These are phyloP conservation scores for Schwanniomyces vanrijiae DNA, from an alignment of 805 yeast genomes.

Conservation along the genomic window DNA sequence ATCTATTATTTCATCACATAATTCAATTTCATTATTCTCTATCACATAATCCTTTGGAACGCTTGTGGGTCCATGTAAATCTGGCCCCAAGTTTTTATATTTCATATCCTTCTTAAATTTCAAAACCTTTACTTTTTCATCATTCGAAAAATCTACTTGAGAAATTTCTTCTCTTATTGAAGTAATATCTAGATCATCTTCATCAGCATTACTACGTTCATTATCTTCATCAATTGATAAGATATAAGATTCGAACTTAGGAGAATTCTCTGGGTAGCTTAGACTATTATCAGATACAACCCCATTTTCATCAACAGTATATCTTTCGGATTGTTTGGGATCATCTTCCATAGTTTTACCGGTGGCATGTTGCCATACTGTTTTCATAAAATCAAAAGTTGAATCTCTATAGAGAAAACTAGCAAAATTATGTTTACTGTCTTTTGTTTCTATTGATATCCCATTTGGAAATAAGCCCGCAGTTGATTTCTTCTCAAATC, in stretches of 20 bases:
- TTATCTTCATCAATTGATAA: conserved; percentile 48
- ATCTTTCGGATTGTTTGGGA: conserved; percentile 2
- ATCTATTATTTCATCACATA: conserved; percentile 48
- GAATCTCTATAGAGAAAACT: conserved; percentile 82
- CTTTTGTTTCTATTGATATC: conserved; percentile 64
- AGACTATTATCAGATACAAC: conserved; percentile 7
- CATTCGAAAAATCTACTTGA: background rate
- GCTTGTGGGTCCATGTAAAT: conserved; percentile 57
- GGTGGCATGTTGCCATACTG: conserved; percentile 60
- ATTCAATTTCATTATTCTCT: conserved; percentile 45
- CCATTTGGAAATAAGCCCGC: conserved; percentile 94
- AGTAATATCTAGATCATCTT: conserved; percentile 24
- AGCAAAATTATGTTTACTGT: conserved; percentile 74
- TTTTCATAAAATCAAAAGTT: conserved; percentile 66
- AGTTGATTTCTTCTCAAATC: conserved; percentile 78
- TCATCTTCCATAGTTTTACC: conserved; percentile 19
- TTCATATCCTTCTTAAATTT: conserved; percentile 37
- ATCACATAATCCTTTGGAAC: conserved; percentile 43
- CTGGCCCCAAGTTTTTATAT: conserved; percentile 63
- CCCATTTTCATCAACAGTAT: conserved; percentile 17
- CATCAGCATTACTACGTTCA: conserved; percentile 32
- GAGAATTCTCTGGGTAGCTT: conserved; percentile 17
- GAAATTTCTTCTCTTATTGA: background rate
- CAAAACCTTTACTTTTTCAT: conserved; percentile 21
- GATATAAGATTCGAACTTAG: conserved; percentile 24